Base-by-base conservation (phyloP, 2,329 filamentous ascomycete species). In the Colletotrichum tanaceti region DNA sequence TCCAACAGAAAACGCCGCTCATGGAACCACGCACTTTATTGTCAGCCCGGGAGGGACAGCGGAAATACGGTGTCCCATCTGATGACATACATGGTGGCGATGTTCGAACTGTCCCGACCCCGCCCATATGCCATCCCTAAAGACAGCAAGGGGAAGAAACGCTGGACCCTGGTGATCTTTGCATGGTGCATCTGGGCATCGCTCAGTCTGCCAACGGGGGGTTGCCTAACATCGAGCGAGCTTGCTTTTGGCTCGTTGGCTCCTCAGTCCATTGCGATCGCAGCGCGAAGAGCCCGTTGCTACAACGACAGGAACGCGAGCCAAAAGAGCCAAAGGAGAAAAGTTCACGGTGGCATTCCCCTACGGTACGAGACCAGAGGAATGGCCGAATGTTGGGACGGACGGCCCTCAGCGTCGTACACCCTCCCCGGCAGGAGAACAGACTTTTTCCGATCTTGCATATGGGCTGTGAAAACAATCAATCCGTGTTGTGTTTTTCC, bases 131-230 rank as follows among this genome's bases (percentile, higher is more conserved):
- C n/a, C 7, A 13, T 6, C 35, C 20, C 22, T 18, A 3, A 62
- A 57, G 32, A 35, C 2, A 24, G 24, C 24, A 24, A 24, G 24
- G 4, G 4, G 4, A 35, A 10, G 32, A 41, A 16, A 4, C 11
- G 38, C 16, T 24, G 44, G 64, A 58, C 52, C 59, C 64, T 63
- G 38, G 39, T 63, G 52, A 63, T 67, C 44, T 55, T 16, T 39
- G 5, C 24, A 24, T 20, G 43, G n/a, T 49, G 4, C 38, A 43
- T 47, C 65, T 47, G n/a, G 32, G 41, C 46, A 47, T 49, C 39
- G 55, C 24, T 46, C n/a, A 46, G 35, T 44, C 46, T 58, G 14
- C 46, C 46, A 58, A 41, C 35, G 32, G 20, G 47, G 43, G 28
- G 32, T 7, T 6, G 5, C 2, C 24, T 14, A 41, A 41, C 39